Conservation (phyloP, 2,329 filamentous ascomycete genomes). For the Neoascochyta sp. region DNA sequence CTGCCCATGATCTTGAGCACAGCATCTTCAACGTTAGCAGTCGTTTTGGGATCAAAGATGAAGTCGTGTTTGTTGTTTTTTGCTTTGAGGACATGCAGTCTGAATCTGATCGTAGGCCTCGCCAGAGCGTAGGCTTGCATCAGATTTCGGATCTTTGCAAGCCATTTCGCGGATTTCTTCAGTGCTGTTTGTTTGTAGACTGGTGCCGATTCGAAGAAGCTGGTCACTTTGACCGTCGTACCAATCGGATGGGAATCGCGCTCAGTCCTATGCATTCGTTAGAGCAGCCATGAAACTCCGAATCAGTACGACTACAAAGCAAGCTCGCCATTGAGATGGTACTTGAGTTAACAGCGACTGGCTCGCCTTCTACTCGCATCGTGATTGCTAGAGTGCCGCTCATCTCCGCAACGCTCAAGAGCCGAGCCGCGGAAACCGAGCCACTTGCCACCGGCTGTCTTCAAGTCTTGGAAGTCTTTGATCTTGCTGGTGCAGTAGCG, state of each 20-base stretch:
- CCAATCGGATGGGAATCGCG: slow-evolving; percentile 58
- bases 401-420: slow-evolving; percentile 61
- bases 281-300: slow-evolving; percentile 1
- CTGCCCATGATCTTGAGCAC: slow-evolving; percentile 61
- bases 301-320: slow-evolving; percentile 31
- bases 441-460: slow-evolving; percentile 52
- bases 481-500: slow-evolving; percentile 74
- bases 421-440: slow-evolving; percentile 77
- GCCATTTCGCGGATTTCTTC: slow-evolving; percentile 56
- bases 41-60: slow-evolving; percentile 58
- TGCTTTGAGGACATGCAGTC: slow-evolving; percentile 56
- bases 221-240: slow-evolving; percentile 60
- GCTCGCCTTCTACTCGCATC: slow-evolving; percentile 61
- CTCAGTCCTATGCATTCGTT: slow-evolving; percentile 19
- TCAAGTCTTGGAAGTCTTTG: slow-evolving; percentile 59
- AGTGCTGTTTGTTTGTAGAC: slow-evolving; percentile 59
- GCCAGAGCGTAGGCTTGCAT: slow-evolving; percentile 65
- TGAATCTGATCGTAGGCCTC: slow-evolving; percentile 59
- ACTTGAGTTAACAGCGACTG: slow-evolving; percentile 55
- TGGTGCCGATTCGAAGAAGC: slow-evolving; percentile 59
- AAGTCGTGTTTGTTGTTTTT: slow-evolving; percentile 53
- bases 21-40: slow-evolving; percentile 54
- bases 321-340: slow-evolving; percentile 50
- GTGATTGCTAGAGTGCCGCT: slow-evolving; percentile 56
- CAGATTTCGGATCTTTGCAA: slow-evolving; percentile 57